Conservation (phyloP, 495 filamentous ascomycete species). For the Hamigera avellanea region DNA sequence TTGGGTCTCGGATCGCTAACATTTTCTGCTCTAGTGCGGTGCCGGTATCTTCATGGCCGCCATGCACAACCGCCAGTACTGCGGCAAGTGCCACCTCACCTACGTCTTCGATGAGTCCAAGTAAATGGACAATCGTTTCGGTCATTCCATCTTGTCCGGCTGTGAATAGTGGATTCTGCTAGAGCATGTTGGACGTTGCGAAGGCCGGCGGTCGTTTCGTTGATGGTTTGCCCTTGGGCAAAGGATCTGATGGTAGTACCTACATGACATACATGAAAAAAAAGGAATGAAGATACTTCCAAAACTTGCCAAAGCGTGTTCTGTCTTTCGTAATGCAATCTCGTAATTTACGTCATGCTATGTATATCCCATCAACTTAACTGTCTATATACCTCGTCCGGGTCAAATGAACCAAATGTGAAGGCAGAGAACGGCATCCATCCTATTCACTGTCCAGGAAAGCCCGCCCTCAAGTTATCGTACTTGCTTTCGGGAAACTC, state of each 20-base stretch:
- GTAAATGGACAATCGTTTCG: constrained; percentile 17
- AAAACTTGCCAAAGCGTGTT: constrained; percentile 7
- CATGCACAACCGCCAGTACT: constrained; percentile 99
- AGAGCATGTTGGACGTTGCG: too few species aligned
- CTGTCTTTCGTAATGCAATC: constrained; percentile 5
- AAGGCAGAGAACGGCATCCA: too few species aligned
- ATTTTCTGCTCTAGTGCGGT: constrained; percentile 56
- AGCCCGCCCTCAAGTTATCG: constrained; percentile 54
- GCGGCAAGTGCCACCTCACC: constrained; percentile 97
- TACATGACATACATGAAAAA: constrained; percentile 3
- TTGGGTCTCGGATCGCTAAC: constrained; percentile 18
- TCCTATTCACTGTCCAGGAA: not conserved
- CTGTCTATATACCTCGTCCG: too few species aligned
- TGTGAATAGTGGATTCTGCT: constrained; percentile 9
- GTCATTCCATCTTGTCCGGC: not conserved
- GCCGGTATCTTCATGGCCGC: constrained; percentile 99
- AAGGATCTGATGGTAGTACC: constrained; percentile 10
- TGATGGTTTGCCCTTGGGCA: constrained; percentile 9
- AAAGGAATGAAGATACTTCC: constrained; percentile 11
- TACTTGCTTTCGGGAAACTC: constrained; percentile 67
- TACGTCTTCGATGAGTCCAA: constrained; percentile 95
- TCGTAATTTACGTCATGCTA: too few species aligned
- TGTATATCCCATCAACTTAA: too few species aligned
- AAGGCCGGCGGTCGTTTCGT: too few species aligned
- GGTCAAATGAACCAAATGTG: too few species aligned